phyloP scores from a whole-genome alignment of 805 yeast species.

The Zygosaccharomyces lentus region DNA sequence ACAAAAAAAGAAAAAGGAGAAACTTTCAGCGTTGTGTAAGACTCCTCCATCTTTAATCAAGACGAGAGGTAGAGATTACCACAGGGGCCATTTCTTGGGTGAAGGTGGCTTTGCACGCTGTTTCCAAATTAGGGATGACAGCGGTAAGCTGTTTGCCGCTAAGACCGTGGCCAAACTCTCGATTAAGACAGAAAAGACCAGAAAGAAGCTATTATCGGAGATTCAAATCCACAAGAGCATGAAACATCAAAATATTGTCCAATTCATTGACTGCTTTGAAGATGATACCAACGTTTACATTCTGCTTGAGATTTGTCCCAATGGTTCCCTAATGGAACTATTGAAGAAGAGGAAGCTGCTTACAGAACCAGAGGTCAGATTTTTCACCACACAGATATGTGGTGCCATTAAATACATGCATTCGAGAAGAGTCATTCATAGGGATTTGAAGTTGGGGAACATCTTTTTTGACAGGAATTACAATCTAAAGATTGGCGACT shows the following conservation, averaged over 20 bases:
- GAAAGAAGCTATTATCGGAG: conserved; percentile 77
- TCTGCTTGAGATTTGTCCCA: conserved; percentile 88
- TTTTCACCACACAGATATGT: conserved; percentile 82
- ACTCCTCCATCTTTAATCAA: conserved; percentile 95
- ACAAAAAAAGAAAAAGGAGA: conserved; percentile 74
- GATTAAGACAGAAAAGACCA: conserved; percentile 84
- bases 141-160: conserved; percentile 87
- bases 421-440: conserved; percentile 84
- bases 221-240: conserved; percentile 91
- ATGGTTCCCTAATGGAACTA: conserved; percentile 91
- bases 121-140: conserved; percentile 89
- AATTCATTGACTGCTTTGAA: conserved; percentile 93
- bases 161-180: conserved; percentile 97
- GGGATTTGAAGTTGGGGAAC: conserved; percentile 94
- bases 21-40: conserved; percentile 83
- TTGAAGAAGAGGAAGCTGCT: conserved; percentile 78
- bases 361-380: conserved; percentile 88
- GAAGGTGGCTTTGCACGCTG: conserved; percentile 99
- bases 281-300: conserved; percentile 94
- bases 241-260: conserved; percentile 85
- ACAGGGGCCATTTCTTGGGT: conserved; percentile 85
- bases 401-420: conserved; percentile 95
- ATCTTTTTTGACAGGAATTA: conserved; percentile 90
- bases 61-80: conserved; percentile 85
- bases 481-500: conserved; percentile 95